These are phyloP conservation scores for Fusarium camptoceras DNA, from an alignment of 2,329 filamentous ascomycete species.

Conservation along the genomic window DNA sequence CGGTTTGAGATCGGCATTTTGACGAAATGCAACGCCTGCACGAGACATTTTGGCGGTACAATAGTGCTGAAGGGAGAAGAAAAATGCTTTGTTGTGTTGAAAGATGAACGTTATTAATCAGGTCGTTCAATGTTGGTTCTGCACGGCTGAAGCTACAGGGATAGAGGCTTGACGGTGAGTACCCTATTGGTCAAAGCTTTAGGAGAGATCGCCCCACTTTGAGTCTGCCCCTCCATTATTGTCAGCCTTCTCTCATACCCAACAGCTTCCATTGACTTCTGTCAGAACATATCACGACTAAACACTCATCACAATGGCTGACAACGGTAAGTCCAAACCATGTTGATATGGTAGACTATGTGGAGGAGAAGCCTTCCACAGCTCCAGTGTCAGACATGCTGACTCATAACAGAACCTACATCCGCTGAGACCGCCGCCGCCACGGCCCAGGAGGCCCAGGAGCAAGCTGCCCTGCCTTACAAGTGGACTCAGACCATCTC, in stretches of 20 bases:
- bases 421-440: slow-evolving; percentile 69
- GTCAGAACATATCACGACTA: slow-evolving; percentile 11
- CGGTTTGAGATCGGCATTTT: slow-evolving; percentile 34
- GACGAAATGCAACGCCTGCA: slow-evolving; percentile 48
- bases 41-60: slow-evolving; percentile 45
- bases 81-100: slow-evolving; percentile 1
- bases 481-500: slow-evolving; percentile 95
- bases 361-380: accelerated
- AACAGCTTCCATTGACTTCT: slow-evolving; percentile 40
- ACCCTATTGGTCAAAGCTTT: slow-evolving; percentile 39
- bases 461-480: slow-evolving; percentile 93
- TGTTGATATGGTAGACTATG: background rate
- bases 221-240: slow-evolving; percentile 42
- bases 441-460: slow-evolving; percentile 79
- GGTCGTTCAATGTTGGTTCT: slow-evolving; percentile 20
- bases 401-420: slow-evolving; percentile 58
- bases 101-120: slow-evolving; percentile 16
- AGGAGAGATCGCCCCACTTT: background rate
- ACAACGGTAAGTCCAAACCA: slow-evolving; percentile 47
- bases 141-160: slow-evolving; percentile 44
- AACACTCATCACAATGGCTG: slow-evolving; percentile 52
- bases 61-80: background rate
- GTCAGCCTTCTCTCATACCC: slow-evolving; percentile 48
- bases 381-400: background rate
- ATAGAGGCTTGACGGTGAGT: background rate